Percentiles rank a stretch among this genome's conserved stretches.
These are phyloP conservation scores for Aspergillus nomiae DNA, from an alignment of 2,329 filamentous ascomycete genomes.

Conservation along the genomic window DNA sequence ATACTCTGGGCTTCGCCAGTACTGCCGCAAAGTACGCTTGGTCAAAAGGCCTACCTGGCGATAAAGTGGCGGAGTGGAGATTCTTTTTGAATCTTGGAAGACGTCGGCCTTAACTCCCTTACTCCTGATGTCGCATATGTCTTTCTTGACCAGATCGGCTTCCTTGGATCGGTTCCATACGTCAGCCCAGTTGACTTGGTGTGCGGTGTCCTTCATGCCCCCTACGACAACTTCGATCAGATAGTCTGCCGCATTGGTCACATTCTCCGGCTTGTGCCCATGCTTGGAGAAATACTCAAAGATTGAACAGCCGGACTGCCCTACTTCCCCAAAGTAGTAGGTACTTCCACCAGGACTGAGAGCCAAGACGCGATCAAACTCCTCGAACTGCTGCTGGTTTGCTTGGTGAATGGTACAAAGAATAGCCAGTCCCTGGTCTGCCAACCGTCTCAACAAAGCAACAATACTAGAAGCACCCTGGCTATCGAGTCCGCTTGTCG, in stretches of 20 bases:
- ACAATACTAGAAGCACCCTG: conserved; percentile 67
- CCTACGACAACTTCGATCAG: conserved; percentile 62
- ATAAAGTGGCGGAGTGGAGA: conserved; percentile 48
- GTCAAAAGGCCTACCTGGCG: conserved; percentile 67
- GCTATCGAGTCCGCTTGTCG: conserved; percentile 65
- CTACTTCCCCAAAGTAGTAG: conserved; percentile 69
- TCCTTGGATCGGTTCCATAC: conserved; percentile 67
- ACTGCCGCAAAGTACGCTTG: conserved; percentile 66
- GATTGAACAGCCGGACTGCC: conserved; percentile 62
- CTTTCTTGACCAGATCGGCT: conserved; percentile 56
- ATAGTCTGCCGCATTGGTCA: conserved; percentile 63
- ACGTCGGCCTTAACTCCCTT: conserved; percentile 47
- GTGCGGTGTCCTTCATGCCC: conserved; percentile 51
- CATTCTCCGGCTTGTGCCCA: conserved; percentile 62
- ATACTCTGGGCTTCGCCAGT: conserved; percentile 73
- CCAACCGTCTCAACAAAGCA: conserved; percentile 63
- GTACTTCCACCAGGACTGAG: conserved; percentile 67
- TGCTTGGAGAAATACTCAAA: conserved; percentile 65
- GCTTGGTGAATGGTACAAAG: conserved; percentile 72
- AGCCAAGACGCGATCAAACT: conserved; percentile 69
- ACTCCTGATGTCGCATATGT: conserved; percentile 61
- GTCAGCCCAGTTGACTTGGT: conserved; percentile 65
- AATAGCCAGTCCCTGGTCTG: conserved; percentile 64
- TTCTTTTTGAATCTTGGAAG: conserved; percentile 22
- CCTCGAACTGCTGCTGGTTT: conserved; percentile 61